Conservation (phyloP, 306 rosid species). For the cucumber (Cucumis sativus) region DNA sequence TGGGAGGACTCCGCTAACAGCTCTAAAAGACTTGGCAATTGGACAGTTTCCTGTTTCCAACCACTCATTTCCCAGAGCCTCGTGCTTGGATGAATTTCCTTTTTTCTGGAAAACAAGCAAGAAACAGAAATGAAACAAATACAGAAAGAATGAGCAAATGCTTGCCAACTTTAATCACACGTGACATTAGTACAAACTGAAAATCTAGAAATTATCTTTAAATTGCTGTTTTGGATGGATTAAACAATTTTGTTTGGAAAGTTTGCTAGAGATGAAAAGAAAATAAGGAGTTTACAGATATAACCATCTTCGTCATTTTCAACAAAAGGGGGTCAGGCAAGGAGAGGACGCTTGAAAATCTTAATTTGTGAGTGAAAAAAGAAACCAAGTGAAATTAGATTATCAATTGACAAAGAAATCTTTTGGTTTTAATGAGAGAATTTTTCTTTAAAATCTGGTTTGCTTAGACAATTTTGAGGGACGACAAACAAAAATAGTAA, state of each 20-base stretch:
- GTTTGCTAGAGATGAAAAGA: neutral
- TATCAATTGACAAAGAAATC: neutral
- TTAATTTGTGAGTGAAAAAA: neutral
- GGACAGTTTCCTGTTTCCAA: slow-evolving; percentile 63
- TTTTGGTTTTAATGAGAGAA: neutral
- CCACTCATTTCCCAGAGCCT: slow-evolving; percentile 74
- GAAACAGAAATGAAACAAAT: neutral
- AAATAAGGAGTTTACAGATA: neutral
- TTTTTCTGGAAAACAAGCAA: slow-evolving; percentile 24
- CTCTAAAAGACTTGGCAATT: slow-evolving; percentile 72
- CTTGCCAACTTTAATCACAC: neutral
- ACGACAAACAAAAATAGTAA: neutral
- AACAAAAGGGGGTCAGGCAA: neutral
- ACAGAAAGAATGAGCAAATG: neutral
- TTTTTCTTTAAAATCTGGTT: neutral
- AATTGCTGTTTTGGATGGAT: neutral
- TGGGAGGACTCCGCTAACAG: slow-evolving; percentile 57
- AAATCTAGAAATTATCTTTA: neutral
- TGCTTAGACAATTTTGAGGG: neutral
- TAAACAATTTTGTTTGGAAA: neutral
- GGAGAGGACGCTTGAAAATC: neutral
- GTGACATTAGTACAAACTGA: neutral
- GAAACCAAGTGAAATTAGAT: neutral
- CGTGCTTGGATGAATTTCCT: slow-evolving; percentile 47
- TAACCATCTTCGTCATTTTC: neutral